Conservation (phyloP, 257 asterid genomes). For the Ilex asprella region DNA sequence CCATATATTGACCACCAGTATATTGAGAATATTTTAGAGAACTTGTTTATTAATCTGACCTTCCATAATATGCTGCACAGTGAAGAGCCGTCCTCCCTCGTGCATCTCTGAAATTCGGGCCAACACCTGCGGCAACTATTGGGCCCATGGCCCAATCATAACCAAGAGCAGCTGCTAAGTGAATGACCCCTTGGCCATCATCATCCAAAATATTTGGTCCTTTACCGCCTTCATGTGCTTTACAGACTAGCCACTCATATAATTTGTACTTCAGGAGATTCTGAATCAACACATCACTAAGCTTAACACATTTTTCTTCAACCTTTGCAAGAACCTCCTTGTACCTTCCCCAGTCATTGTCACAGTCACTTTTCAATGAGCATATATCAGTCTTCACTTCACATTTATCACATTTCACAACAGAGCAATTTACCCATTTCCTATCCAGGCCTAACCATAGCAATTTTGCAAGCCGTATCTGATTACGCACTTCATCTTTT, state of each 20-base stretch:
- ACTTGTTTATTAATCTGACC: conserved; percentile 10
- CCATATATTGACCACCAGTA: not conserved
- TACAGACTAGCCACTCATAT: conserved; percentile 21
- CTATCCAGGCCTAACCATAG: conserved; percentile 14
- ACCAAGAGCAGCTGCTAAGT: conserved; percentile 29
- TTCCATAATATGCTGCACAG: conserved; percentile 28
- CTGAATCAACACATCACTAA: conserved; percentile 16
- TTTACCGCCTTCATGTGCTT: conserved; percentile 25
- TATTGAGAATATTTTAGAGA: not conserved
- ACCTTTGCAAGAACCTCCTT: conserved; percentile 6
- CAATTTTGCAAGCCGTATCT: conserved; percentile 14
- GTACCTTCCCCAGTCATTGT: conserved; percentile 4
- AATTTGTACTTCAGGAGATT: conserved; percentile 18
- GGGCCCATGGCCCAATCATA: conserved; percentile 22
- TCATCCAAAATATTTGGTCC: conserved; percentile 24
- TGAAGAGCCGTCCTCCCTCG: conserved; percentile 31
- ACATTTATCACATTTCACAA: conserved; percentile 16
- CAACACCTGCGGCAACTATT: conserved; percentile 16
- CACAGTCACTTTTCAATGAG: conserved; percentile 10
- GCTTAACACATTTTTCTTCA: not conserved
- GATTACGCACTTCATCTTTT: conserved; percentile 18
- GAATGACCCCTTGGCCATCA: conserved; percentile 25
- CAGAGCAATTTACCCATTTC: conserved; percentile 16
- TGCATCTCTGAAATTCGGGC: conserved; percentile 28
- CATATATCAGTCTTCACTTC: conserved; percentile 11